Conservation (phyloP, 2,329 filamentous ascomycete species). For the Trichoderma guizhouense region DNA sequence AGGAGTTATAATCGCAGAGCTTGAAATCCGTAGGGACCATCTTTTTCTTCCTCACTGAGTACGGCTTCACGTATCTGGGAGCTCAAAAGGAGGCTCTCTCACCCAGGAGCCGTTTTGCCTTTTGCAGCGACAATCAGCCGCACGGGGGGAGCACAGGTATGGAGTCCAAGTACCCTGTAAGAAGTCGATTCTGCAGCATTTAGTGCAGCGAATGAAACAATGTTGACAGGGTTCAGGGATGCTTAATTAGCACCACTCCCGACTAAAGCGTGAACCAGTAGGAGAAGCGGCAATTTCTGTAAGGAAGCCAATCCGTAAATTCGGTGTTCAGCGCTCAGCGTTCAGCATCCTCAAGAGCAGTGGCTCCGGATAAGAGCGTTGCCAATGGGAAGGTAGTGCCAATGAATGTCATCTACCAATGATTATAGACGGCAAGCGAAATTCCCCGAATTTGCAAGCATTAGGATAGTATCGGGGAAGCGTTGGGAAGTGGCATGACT, state of each 20-base stretch:
- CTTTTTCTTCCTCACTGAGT: not conserved
- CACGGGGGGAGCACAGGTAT: not conserved
- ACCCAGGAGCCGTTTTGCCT: not conserved
- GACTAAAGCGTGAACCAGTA: not conserved
- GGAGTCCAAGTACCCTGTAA: not conserved
- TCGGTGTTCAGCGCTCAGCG: not conserved
- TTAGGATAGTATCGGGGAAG: not conserved
- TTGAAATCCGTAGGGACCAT: not conserved
- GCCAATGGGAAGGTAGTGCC: not conserved
- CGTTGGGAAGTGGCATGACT: not conserved
- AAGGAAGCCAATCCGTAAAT: not conserved
- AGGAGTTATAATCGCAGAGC: not conserved
- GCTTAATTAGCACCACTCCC: slow-evolving; percentile 1
- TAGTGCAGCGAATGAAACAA: slow-evolving; percentile 2
- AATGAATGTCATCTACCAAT: not conserved
- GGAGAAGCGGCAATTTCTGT: not conserved
- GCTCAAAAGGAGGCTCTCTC: not conserved
- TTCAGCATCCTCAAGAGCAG: not conserved
- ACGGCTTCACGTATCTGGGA: not conserved
- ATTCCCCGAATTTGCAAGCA: not conserved
- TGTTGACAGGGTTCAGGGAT: slow-evolving; percentile 11
- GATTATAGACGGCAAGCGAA: not conserved
- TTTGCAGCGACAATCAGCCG: not conserved
- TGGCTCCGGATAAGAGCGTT: not conserved
- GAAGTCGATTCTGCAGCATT: not conserved